Conservation (phyloP, 805 yeast genomes). For the Kluyveromyces starmeri region DNA sequence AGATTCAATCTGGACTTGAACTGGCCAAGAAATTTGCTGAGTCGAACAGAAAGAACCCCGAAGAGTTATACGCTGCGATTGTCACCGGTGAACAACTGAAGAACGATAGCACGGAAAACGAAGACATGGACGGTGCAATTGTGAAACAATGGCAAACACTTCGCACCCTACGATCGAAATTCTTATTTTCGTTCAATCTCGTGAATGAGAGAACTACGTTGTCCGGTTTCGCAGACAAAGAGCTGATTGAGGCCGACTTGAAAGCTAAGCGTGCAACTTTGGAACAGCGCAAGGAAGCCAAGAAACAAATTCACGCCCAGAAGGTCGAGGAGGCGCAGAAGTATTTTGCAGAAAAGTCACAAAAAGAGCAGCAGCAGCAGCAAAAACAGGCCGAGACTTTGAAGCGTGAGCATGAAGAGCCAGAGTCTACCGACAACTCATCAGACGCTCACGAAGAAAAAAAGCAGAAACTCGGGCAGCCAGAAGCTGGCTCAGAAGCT, state of each 20-base stretch:
- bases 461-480: neutral
- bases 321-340: constrained; percentile 10
- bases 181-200: constrained; percentile 31
- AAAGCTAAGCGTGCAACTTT: constrained; percentile 7
- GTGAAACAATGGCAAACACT: constrained; percentile 36
- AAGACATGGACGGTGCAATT: constrained; percentile 13
- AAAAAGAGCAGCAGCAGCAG: neutral
- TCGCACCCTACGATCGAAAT: constrained; percentile 32
- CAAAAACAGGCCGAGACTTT: neutral
- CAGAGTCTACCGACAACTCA: neutral
- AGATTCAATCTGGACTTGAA: constrained; percentile 32
- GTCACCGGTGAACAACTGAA: constrained; percentile 4
- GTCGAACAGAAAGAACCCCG: constrained; percentile 14
- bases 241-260: constrained; percentile 13
- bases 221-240: constrained; percentile 31
- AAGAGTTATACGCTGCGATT: constrained; percentile 14
- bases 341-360: constrained; percentile 1
- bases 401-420: neutral
- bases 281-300: constrained; percentile 9
- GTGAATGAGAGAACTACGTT: constrained; percentile 31
- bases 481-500: no score
- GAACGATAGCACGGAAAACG: constrained; percentile 6
- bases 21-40: constrained; percentile 16
- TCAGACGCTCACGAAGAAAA: neutral
- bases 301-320: constrained; percentile 13